Conservation (phyloP, 2,329 filamentous ascomycete species). For the Penicillium sp. region DNA sequence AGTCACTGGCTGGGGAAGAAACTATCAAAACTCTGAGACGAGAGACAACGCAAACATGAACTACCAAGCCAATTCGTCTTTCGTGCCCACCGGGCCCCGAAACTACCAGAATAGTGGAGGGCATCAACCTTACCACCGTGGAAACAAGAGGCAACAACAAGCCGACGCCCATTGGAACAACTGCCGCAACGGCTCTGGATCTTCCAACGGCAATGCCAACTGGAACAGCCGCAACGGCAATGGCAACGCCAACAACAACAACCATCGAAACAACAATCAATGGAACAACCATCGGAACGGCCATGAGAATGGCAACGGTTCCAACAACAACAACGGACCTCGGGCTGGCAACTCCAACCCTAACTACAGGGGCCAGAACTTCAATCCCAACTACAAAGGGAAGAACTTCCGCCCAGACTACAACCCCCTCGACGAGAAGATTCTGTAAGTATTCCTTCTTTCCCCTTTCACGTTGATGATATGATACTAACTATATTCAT, state of each 20-base stretch:
- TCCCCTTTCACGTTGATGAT: background rate
- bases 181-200: background rate
- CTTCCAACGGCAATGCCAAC: background rate
- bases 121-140: background rate
- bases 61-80: background rate
- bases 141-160: background rate
- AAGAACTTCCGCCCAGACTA: background rate
- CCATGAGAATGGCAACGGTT: too few relatives aligned
- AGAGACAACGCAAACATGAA: background rate
- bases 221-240: background rate
- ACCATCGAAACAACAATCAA: background rate
- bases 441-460: background rate
- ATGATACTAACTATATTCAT: background rate
- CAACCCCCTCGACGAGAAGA: background rate
- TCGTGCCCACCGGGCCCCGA: background rate
- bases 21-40: background rate
- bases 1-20: background rate
- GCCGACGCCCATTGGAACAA: background rate
- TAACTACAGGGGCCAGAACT: slow-evolving; percentile 4
- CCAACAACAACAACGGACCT: background rate
- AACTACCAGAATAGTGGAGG: background rate
- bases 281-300: background rate
- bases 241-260: background rate
- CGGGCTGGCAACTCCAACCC: background rate
- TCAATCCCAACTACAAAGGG: background rate